Evolutionary conservation across 257 asterid species (phyloP).

Genomic region (Solanum pennellii): DNA sequence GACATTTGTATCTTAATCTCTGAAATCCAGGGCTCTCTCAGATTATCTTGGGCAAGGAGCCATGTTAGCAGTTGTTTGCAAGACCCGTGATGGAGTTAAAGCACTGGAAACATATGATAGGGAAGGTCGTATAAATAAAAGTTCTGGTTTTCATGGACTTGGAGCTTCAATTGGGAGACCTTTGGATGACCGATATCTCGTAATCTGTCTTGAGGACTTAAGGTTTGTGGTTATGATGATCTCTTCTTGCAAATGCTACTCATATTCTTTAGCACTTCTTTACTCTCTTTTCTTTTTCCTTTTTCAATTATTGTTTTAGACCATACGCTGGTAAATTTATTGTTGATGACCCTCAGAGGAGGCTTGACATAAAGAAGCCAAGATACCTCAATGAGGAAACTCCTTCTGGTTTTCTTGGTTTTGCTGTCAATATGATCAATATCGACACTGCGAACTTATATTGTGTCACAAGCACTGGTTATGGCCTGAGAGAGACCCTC

Average conservation of each 20-base stretch:
- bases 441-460: constrained; percentile 36
- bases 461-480: constrained; percentile 23
- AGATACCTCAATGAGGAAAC: constrained; percentile 41
- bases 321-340: constrained; percentile 59
- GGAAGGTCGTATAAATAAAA: constrained; percentile 33
- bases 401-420: constrained; percentile 80
- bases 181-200: constrained; percentile 40
- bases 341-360: constrained; percentile 65
- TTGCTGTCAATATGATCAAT: constrained; percentile 79
- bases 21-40: constrained; percentile 48
- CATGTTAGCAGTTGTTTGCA: constrained; percentile 82
- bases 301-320: constrained; percentile 25
- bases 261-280: not conserved
- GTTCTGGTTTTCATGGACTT: constrained; percentile 46
- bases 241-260: not conserved
- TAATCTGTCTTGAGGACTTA: constrained; percentile 58
- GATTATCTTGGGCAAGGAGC: constrained; percentile 61
- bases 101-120: constrained; percentile 52
- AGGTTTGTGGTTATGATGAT: constrained; percentile 31
- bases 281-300: not conserved
- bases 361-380: constrained; percentile 63
- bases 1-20: constrained; percentile 12
- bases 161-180: constrained; percentile 43
- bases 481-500: constrained; percentile 76
- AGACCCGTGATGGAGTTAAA: constrained; percentile 42